Evolutionary conservation across 306 rosid genomes (phyloP).

Genomic region (Cicer arietinum): DNA sequence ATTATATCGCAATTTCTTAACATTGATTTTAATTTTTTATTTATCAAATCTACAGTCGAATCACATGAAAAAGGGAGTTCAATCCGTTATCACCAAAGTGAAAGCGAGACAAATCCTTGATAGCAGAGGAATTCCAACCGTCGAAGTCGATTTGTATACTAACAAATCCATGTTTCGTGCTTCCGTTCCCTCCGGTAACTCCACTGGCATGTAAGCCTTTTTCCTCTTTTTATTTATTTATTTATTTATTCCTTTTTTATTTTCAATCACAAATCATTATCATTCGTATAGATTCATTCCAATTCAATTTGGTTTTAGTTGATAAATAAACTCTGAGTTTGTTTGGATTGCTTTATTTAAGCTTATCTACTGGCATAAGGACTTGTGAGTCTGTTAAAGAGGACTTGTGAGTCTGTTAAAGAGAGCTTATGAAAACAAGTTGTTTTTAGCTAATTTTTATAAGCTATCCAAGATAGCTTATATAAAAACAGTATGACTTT

Average conservation of each 20-base stretch:
- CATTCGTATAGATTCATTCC: neutral
- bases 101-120: slow-evolving; percentile 97
- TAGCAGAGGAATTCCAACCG: slow-evolving; percentile 96
- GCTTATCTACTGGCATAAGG: too few species aligned
- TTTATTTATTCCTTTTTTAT: neutral
- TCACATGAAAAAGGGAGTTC: slow-evolving; percentile 77
- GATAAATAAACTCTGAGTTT: too few species aligned
- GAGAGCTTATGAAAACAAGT: too few species aligned
- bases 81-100: slow-evolving; percentile 74
- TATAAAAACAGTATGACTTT: too few species aligned
- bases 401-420: too few species aligned
- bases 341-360: too few species aligned
- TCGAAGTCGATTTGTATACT: slow-evolving; percentile 85
- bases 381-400: too few species aligned
- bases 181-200: slow-evolving; percentile 82
- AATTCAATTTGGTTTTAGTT: too few species aligned
- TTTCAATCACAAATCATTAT: neutral
- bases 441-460: too few species aligned
- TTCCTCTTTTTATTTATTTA: slow-evolving; percentile 12
- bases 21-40: too few species aligned
- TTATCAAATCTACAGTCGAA: slow-evolving; percentile 50
- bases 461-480: too few species aligned
- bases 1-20: too few species aligned
- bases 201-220: slow-evolving; percentile 70
- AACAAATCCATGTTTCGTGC: slow-evolving; percentile 86